Conservation (phyloP, 1,284 basidiomycete species). For the Apiotrichum akiyoshidainum region DNA sequence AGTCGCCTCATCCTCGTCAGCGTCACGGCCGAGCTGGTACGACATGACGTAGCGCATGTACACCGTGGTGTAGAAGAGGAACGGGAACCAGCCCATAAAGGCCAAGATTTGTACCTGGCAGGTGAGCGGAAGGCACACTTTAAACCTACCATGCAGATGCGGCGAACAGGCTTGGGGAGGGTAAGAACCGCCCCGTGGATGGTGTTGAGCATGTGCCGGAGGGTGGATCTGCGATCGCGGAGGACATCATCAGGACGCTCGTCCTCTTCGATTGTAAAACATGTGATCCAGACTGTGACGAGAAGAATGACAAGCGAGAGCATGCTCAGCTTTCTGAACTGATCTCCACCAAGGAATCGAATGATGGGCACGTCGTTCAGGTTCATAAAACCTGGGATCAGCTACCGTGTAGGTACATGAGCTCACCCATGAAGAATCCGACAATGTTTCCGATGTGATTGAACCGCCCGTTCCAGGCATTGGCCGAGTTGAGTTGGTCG, state of each 20-base stretch:
- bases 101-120: conserved; percentile 50
- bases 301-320: conserved; percentile 76
- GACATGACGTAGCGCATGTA: conserved; percentile 91
- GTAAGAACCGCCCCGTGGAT: conserved; percentile 69
- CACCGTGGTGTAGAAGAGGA: conserved; percentile 91
- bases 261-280: conserved; percentile 73
- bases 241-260: conserved; percentile 55
- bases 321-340: conserved; percentile 94
- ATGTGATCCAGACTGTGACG: conserved; percentile 80
- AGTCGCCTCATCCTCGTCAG: conserved; percentile 75
- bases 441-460: conserved; percentile 90
- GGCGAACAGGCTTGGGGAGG: conserved; percentile 74
- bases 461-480: conserved; percentile 98
- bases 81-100: conserved; percentile 73
- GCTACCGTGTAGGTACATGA: too few relatives aligned
- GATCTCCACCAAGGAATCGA: conserved; percentile 78
- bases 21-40: conserved; percentile 65
- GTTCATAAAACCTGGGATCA: conserved; percentile 65
- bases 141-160: conserved; percentile 73
- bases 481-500: conserved; percentile 81
- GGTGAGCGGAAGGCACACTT: neutral
- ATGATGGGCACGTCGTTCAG: conserved; percentile 71
- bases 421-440: conserved; percentile 71
- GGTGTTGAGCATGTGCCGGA: conserved; percentile 65
- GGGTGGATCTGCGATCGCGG: conserved; percentile 40